Evolutionary conservation across 2,329 filamentous ascomycete genomes (phyloP), one percentile per base, ranked within the genome.

Genomic region (Hypoxylon sp.): DNA sequence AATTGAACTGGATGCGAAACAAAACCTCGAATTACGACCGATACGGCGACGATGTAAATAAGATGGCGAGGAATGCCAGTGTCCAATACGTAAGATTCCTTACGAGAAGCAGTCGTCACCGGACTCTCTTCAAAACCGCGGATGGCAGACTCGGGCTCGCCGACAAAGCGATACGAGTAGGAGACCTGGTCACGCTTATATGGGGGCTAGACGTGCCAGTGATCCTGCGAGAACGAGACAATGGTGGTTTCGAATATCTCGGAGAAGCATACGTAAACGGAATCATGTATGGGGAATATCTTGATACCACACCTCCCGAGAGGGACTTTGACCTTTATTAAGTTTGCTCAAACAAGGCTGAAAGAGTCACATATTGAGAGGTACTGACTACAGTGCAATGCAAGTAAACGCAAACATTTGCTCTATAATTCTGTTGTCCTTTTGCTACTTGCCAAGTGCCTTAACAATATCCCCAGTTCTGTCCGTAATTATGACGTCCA

Each of bases 401-500:
- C n/a, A n/a, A n/a, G n/a, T n/a, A n/a, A n/a, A n/a, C n/a, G n/a
- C n/a, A n/a, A n/a, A n/a, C n/a, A n/a, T n/a, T n/a, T n/a, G n/a
- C n/a, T n/a, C n/a, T n/a, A n/a, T n/a, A n/a, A n/a, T n/a, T n/a
- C n/a, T n/a, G n/a, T n/a, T n/a, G n/a, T n/a, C n/a, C n/a, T n/a
- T n/a, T n/a, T n/a, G n/a, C n/a, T n/a, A n/a, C n/a, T n/a, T n/a
- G n/a, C n/a, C n/a, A n/a, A 57, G 26, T 24, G n/a, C 48, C 43
- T 48, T 43, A 7, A 48, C 64, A 43, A 67, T 30, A 10, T 51
- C 13, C 1, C 61, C 41, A 22, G 62, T 53, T 32, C 43, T 55
- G 37, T 66, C 62, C 3, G 37, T 47, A 3, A 68, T 55, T n/a
- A 66, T 30, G 4, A 66, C 20, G 19, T 68, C 55, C 20, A 68